Conservation (phyloP, 2,329 filamentous ascomycete species). For the Colletotrichum sp. region DNA sequence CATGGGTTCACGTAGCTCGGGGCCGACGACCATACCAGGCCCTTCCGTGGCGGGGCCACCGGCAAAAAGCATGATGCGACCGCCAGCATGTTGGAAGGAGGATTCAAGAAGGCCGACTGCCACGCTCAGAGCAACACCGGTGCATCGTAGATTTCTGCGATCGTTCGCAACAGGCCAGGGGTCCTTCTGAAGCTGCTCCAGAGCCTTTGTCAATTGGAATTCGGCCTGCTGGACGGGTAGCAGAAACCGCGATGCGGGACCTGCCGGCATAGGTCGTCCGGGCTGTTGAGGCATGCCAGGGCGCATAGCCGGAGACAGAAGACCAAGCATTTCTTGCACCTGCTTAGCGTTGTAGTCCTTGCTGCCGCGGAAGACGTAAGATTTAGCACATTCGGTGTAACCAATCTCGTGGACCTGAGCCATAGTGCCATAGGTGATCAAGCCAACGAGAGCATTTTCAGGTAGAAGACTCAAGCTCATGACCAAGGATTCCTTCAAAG, state of each 20-base stretch:
- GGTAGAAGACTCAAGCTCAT: constrained; percentile 85
- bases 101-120: constrained; percentile 91
- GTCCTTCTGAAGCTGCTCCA: constrained; percentile 95
- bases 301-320: constrained; percentile 74
- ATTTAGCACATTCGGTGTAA: constrained; percentile 97
- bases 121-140: constrained; percentile 94
- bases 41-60: constrained; percentile 95
- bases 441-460: constrained; percentile 79
- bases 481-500: constrained; percentile 84
- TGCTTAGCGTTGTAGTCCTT: constrained; percentile 99
- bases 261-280: constrained; percentile 76
- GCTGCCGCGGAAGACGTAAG: constrained; percentile 96
- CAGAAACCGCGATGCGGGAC: constrained; percentile 87
- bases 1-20: constrained; percentile 94
- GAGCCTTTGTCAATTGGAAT: constrained; percentile 93
- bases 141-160: constrained; percentile 87
- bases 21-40: constrained; percentile 94
- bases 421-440: constrained; percentile 94
- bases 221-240: constrained; percentile 95
- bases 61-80: constrained; percentile 95
- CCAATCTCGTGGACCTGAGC: constrained; percentile 97
- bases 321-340: constrained; percentile 98
- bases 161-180: constrained; percentile 98
- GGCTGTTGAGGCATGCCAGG: constrained; percentile 77
- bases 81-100: constrained; percentile 94